These are phyloP conservation scores for Penicillium sp. DNA, from an alignment of 2,329 filamentous ascomycete species.

Conservation along the genomic window DNA sequence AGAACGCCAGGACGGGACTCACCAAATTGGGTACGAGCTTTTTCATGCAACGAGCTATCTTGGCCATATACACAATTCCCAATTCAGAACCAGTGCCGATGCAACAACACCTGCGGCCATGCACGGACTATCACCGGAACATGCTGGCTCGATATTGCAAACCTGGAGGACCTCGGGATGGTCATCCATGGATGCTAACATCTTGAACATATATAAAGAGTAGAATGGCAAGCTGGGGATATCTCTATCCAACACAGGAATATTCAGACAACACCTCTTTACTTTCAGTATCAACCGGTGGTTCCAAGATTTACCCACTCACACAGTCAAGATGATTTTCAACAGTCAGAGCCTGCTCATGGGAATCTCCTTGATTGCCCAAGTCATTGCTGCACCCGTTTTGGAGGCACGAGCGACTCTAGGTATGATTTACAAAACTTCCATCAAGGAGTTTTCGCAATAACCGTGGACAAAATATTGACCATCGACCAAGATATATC, in stretches of 20 bases:
- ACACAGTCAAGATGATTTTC: conserved; percentile 9
- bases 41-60: conserved; percentile 1
- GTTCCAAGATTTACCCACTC: not conserved
- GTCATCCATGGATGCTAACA: too few relatives aligned
- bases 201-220: conserved; percentile 3
- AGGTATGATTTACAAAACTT: conserved; percentile 6
- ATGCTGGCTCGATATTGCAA: not conserved
- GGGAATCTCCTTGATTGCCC: conserved; percentile 7
- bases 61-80: not conserved
- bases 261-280: too few relatives aligned
- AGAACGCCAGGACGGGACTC: not conserved
- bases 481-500: conserved; percentile 10
- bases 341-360: conserved; percentile 5
- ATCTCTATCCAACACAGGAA: not conserved
- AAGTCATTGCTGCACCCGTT: conserved; percentile 12
- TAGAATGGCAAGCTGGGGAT: not conserved
- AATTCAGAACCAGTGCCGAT: not conserved
- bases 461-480: too few relatives aligned
- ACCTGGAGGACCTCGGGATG: not conserved
- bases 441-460: too few relatives aligned
- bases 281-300: too few relatives aligned
- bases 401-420: conserved; percentile 14
- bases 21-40: conserved; percentile 1
- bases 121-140: not conserved
- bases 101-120: not conserved